phyloP scores from a whole-genome alignment of 768 basidiomycete genomes.

The Lactarius trivialis region DNA sequence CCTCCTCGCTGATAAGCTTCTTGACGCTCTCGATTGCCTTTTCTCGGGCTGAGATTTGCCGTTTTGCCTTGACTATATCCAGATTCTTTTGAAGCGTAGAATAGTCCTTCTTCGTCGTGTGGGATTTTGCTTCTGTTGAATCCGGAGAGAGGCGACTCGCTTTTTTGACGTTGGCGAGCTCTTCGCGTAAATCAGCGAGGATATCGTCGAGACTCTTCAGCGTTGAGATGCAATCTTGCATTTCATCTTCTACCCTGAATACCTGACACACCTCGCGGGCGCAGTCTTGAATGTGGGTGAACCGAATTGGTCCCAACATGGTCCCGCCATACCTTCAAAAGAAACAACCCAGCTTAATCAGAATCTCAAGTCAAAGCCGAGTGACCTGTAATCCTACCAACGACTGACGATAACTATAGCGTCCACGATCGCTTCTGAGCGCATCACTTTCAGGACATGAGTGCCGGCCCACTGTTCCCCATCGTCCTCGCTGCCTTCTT shows the following conservation, averaged over 20 bases:
- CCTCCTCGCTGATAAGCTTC: slow-evolving; percentile 41
- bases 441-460: slow-evolving; percentile 60
- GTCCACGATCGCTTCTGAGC: slow-evolving; percentile 62
- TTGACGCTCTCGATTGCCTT: slow-evolving; percentile 60
- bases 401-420: slow-evolving; percentile 75
- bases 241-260: slow-evolving; percentile 62
- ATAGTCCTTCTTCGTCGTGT: slow-evolving; percentile 39
- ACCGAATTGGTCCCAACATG: slow-evolving; percentile 67
- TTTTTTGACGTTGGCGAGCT: slow-evolving; percentile 32
- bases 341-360: background rate
- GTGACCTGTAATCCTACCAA: slow-evolving; percentile 41
- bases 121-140: slow-evolving; percentile 1
- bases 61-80: slow-evolving; percentile 57
- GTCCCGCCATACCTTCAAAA: slow-evolving; percentile 69
- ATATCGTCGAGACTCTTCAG: slow-evolving; percentile 56
- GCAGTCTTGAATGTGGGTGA: slow-evolving; percentile 73
- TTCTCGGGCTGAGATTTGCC: slow-evolving; percentile 64
- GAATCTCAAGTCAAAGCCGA: background rate
- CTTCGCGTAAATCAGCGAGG: slow-evolving; percentile 47
- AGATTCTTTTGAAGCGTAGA: slow-evolving; percentile 31
- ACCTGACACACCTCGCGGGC: slow-evolving; percentile 63
- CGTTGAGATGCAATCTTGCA: slow-evolving; percentile 52
- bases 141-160: background rate
- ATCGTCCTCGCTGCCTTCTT: slow-evolving; percentile 62
- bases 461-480: slow-evolving; percentile 69